Evolutionary conservation across 2,329 filamentous ascomycete genomes (phyloP).

Genomic region (Microdochium nivale): DNA sequence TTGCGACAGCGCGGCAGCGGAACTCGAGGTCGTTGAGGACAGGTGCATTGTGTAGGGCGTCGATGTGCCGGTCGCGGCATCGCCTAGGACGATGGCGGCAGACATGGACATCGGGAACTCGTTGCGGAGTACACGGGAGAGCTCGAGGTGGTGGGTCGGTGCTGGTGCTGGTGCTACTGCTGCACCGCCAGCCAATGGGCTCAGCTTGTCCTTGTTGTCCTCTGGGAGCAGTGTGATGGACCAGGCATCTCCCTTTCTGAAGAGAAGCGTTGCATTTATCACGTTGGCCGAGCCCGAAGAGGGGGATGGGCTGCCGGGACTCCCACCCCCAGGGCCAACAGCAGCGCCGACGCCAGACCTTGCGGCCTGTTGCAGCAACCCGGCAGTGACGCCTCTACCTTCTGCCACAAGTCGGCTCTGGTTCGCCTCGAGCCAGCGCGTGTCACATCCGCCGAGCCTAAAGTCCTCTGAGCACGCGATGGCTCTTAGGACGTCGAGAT

Average conservation of each 20-base stretch:
- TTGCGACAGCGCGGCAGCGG: conserved; percentile 34
- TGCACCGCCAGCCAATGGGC: conserved; percentile 16
- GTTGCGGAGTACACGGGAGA: conserved; percentile 46
- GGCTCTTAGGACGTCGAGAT: conserved; percentile 42
- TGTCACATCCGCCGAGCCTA: conserved; percentile 35
- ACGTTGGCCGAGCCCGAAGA: conserved; percentile 13
- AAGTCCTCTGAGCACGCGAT: conserved; percentile 45
- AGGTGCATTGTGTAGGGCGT: neutral
- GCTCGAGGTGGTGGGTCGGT: conserved; percentile 38
- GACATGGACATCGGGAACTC: conserved; percentile 48
- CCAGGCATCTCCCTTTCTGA: conserved; percentile 53
- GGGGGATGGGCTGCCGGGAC: neutral
- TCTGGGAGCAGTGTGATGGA: conserved; percentile 29
- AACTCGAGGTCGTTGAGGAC: conserved; percentile 25
- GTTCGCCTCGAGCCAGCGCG: conserved; percentile 47
- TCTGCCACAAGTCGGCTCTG: conserved; percentile 22
- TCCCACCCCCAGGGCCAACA: neutral
- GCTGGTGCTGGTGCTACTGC: conserved; percentile 13
- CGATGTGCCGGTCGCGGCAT: conserved; percentile 14
- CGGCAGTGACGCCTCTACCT: conserved; percentile 7
- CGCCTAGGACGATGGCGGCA: conserved; percentile 42
- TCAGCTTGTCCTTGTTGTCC: neutral
- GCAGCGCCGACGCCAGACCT: no score
- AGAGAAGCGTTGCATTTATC: conserved; percentile 28
- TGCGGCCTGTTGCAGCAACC: neutral